These are phyloP conservation scores for Fusarium beomiforme DNA, from an alignment of 2,329 filamentous ascomycete genomes.

Conservation along the genomic window DNA sequence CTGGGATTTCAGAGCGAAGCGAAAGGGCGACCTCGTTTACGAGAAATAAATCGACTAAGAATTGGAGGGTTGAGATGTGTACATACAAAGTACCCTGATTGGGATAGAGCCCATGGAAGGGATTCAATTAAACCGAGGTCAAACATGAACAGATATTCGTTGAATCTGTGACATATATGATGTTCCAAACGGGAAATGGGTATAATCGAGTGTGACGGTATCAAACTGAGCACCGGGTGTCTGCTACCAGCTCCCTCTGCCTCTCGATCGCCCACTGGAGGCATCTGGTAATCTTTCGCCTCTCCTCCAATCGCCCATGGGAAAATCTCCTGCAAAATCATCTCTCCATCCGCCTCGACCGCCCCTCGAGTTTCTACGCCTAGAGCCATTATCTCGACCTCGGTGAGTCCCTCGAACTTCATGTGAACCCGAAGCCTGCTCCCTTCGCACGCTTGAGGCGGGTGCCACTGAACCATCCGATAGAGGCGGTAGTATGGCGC, in stretches of 20 bases:
- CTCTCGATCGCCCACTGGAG: conserved; percentile 45
- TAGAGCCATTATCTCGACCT: conserved; percentile 43
- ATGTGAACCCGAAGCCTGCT: conserved; percentile 30
- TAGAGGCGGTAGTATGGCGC: conserved; percentile 80
- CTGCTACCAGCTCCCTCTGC: conserved; percentile 45
- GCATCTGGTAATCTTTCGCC: conserved; percentile 70
- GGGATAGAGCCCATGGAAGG: conserved; percentile 43
- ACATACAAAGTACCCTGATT: conserved; percentile 51
- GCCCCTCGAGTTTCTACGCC: conserved; percentile 49
- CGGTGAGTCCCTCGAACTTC: conserved; percentile 39
- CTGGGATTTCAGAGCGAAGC: conserved; percentile 86
- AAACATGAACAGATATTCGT: conserved; percentile 3
- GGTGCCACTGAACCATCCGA: conserved; percentile 79
- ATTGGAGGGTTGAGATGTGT: conserved; percentile 46
- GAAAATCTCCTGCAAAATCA: conserved; percentile 50
- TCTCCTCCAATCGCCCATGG: conserved; percentile 72
- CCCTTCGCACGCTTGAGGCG: conserved; percentile 53
- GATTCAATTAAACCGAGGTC: conserved; percentile 32
- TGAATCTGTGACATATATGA: conserved; percentile 17
- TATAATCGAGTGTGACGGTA: conserved; percentile 42
- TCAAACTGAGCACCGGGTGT: conserved; percentile 1
- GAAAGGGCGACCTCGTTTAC: conserved; percentile 82
- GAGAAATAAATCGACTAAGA: conserved; percentile 70
- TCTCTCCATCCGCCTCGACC: conserved; percentile 53
- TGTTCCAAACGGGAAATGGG: conserved; percentile 30